Evolutionary conservation across 352 stramenopile genomes (phyloP).

Genomic region (Halophytophthora polymorphica): DNA sequence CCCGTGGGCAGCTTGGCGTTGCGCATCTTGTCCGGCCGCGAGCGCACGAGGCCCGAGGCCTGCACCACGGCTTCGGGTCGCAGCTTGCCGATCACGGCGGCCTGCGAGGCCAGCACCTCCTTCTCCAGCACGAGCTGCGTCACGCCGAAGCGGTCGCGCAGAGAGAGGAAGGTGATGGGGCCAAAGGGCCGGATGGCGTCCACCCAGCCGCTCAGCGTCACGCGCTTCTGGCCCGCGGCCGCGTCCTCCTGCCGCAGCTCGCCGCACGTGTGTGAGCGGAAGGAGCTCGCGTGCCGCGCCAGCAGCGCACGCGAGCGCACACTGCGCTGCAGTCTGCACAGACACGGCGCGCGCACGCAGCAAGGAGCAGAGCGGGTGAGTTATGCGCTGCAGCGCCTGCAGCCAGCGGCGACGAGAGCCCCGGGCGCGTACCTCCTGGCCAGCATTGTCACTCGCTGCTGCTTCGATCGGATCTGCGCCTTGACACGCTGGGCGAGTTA

Average conservation of each 20-base stretch:
- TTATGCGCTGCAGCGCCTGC: no score
- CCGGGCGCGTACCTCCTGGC: constrained; percentile 19
- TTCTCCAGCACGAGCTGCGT: constrained; percentile 82
- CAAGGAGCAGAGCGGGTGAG: no score
- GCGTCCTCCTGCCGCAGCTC: constrained; percentile 53
- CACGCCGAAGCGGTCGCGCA: constrained; percentile 76
- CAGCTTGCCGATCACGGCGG: constrained; percentile 45
- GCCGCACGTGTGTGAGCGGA: constrained; percentile 74
- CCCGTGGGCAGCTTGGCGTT: constrained; percentile 75
- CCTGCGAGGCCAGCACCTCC: constrained; percentile 41
- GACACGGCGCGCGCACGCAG: no score
- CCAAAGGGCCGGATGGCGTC: constrained; percentile 74
- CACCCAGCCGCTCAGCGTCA: constrained; percentile 80
- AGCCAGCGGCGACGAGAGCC: no score
- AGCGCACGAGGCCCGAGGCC: constrained; percentile 55
- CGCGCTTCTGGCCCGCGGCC: constrained; percentile 46
- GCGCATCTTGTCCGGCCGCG: constrained; percentile 55
- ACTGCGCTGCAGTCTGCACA: constrained; percentile 16
- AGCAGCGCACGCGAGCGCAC: constrained; percentile 8
- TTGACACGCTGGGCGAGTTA: constrained; percentile 9
- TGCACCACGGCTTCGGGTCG: constrained; percentile 75
- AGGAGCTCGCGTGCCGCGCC: constrained; percentile 33
- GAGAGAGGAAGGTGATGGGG: constrained; percentile 75
- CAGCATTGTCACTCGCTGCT: constrained; percentile 26
- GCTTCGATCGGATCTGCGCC: not conserved